Evolutionary conservation across 106 monocot genomes (phyloP).

Genomic region (Dactylorhiza incarnata): DNA sequence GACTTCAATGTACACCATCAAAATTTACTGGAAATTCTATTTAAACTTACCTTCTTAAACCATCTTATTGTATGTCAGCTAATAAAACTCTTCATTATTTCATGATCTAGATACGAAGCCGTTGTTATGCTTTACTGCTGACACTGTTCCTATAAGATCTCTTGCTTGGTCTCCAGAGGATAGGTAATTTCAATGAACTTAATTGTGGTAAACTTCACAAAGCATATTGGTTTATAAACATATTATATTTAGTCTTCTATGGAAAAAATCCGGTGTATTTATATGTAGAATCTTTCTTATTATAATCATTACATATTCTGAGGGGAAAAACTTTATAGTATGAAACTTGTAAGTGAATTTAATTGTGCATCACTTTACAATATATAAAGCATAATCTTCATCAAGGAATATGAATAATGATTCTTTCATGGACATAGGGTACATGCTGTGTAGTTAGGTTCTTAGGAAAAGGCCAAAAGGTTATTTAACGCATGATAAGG

Average conservation of each 20-base stretch:
- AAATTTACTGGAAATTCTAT: neutral
- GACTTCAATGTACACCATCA: neutral
- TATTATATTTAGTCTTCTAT: neutral
- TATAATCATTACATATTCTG: neutral
- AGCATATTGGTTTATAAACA: neutral
- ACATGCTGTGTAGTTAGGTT: too few species aligned
- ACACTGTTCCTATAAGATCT: slow-evolving; percentile 76
- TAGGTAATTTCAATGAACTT: slow-evolving; percentile 34
- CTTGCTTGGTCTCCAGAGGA: slow-evolving; percentile 79
- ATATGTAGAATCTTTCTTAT: neutral
- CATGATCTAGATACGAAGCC: slow-evolving; percentile 60
- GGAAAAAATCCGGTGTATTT: neutral
- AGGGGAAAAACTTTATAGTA: too few species aligned
- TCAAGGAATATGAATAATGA: too few species aligned
- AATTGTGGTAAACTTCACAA: neutral
- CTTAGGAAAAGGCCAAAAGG: too few species aligned
- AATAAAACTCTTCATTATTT: slow-evolving; percentile 4
- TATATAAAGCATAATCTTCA: too few species aligned
- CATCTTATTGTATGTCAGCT: neutral
- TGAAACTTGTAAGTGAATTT: too few species aligned
- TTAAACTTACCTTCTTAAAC: neutral
- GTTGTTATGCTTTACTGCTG: slow-evolving; percentile 73
- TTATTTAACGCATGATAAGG: too few species aligned
- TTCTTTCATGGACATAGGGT: too few species aligned
- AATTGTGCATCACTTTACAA: too few species aligned